phyloP scores from a whole-genome alignment of 2,329 filamentous ascomycete genomes.

The Neospermospora avenae region DNA sequence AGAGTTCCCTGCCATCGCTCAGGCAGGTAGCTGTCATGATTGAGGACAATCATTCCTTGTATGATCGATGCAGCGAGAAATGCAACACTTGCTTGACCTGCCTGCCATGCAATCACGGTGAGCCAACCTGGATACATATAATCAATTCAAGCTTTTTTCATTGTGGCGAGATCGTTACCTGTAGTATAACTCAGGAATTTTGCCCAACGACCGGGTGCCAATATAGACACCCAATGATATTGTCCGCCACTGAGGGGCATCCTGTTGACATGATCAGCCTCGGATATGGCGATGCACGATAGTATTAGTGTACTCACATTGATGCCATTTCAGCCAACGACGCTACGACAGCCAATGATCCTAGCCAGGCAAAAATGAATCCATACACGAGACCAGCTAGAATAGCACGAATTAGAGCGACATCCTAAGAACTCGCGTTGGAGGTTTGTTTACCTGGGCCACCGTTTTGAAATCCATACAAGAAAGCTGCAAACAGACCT shows the following conservation, averaged over 20 bases:
- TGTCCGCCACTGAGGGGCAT: conserved; percentile 55
- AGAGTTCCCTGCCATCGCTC: conserved; percentile 43
- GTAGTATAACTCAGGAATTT: conserved; percentile 52
- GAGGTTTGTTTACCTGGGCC: conserved; percentile 13
- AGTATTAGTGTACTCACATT: conserved; percentile 20
- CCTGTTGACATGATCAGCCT: conserved; percentile 19
- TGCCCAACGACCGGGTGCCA: conserved; percentile 45
- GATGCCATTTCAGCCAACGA: conserved; percentile 26
- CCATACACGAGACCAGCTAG: conserved; percentile 24
- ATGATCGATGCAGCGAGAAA: conserved; percentile 48
- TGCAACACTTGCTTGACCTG: conserved; percentile 29
- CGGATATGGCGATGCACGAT: conserved; percentile 13
- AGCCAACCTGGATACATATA: conserved; percentile 43
- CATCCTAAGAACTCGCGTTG: neutral
- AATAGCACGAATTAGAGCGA: conserved; percentile 8
- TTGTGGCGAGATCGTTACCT: conserved; percentile 32
- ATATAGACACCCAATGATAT: conserved; percentile 50
- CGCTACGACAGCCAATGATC: conserved; percentile 16
- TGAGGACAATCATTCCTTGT: conserved; percentile 40
- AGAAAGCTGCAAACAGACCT: conserved; percentile 21
- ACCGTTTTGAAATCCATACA: conserved; percentile 23
- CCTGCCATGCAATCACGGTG: conserved; percentile 47
- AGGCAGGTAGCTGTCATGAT: conserved; percentile 36
- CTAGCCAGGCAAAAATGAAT: conserved; percentile 20
- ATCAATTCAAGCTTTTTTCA: neutral